These are phyloP conservation scores for Globisporangium irregulare DNA, from an alignment of 352 stramenopile genomes.

Conservation along the genomic window DNA sequence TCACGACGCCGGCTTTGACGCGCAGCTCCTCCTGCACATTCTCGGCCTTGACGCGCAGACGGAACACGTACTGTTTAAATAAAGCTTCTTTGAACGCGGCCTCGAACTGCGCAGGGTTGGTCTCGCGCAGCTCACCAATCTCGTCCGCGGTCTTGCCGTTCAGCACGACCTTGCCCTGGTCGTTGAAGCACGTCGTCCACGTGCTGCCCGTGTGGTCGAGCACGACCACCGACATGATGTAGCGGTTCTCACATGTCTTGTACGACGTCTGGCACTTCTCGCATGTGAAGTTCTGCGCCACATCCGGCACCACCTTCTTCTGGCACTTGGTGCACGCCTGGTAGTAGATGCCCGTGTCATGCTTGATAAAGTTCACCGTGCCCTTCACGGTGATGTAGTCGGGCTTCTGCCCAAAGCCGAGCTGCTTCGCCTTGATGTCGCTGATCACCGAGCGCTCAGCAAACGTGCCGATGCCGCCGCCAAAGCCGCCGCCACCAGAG, in stretches of 20 bases:
- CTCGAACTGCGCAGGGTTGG: conserved; percentile 90
- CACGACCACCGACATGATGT: conserved; percentile 94
- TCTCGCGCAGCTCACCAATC: conserved; percentile 80
- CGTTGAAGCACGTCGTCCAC: conserved; percentile 97
- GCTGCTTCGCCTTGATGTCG: conserved; percentile 94
- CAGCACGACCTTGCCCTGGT: conserved; percentile 94
- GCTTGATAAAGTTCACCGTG: conserved; percentile 97
- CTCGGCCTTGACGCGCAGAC: conserved; percentile 94
- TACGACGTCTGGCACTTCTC: conserved; percentile 97
- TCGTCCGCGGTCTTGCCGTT: conserved; percentile 91
- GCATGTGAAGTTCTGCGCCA: conserved; percentile 94
- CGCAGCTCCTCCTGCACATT: conserved; percentile 95
- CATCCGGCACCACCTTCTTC: conserved; percentile 91
- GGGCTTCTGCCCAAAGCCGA: conserved; percentile 95
- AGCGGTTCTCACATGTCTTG: conserved; percentile 92
- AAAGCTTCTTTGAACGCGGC: conserved; percentile 91
- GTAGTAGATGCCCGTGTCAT: conserved; percentile 88
- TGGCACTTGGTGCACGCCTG: conserved; percentile 87
- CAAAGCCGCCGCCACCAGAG: conserved; percentile 65
- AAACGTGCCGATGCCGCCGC: conserved; percentile 79
- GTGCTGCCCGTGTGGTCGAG: conserved; percentile 92
- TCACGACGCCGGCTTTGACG: conserved; percentile 92
- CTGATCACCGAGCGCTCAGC: conserved; percentile 85
- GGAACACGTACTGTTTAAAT: conserved; percentile 89
- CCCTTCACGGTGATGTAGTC: conserved; percentile 97